Percentiles rank a stretch among this genome's conserved stretches.
Evolutionary conservation across 306 rosid species (phyloP).

Genomic region (Ormosia semicastrata): DNA sequence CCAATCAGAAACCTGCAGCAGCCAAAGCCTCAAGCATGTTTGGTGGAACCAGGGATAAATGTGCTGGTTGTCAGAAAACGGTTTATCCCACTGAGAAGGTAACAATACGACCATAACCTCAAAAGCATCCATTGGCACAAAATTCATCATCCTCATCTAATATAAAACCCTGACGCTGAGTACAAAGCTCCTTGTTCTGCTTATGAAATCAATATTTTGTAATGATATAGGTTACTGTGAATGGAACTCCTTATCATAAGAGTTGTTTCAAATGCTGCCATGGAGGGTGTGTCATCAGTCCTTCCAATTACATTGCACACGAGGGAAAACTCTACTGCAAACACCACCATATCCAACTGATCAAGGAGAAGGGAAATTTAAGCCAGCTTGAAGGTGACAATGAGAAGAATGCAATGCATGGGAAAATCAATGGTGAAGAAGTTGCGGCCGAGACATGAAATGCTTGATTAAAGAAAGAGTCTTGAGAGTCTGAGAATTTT

Average conservation of each 20-base stretch:
- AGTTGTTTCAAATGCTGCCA: constrained; percentile 96
- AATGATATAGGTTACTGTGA: constrained; percentile 71
- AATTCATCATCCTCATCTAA: background rate
- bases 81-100: constrained; percentile 99
- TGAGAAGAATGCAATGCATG: constrained; percentile 42
- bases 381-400: constrained; percentile 96
- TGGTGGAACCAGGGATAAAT: constrained; percentile 96
- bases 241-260: constrained; percentile 95
- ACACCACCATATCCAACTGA: constrained; percentile 91
- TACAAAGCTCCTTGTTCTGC: background rate
- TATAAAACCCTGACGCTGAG: background rate
- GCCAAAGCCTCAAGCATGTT: constrained; percentile 75
- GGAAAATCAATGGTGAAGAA: constrained; percentile 45
- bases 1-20: constrained; percentile 67
- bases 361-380: constrained; percentile 91
- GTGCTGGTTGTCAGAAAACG: constrained; percentile 90
- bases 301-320: constrained; percentile 95
- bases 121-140: background rate
- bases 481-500: background rate
- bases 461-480: background rate
- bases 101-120: background rate
- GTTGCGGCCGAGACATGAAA: constrained; percentile 56
- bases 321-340: constrained; percentile 98
- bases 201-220: constrained; percentile 20
- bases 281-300: constrained; percentile 97